Evolutionary conservation across 176 grass and related monocot species (phyloP).

Genomic region (Lolium multiflorum): DNA sequence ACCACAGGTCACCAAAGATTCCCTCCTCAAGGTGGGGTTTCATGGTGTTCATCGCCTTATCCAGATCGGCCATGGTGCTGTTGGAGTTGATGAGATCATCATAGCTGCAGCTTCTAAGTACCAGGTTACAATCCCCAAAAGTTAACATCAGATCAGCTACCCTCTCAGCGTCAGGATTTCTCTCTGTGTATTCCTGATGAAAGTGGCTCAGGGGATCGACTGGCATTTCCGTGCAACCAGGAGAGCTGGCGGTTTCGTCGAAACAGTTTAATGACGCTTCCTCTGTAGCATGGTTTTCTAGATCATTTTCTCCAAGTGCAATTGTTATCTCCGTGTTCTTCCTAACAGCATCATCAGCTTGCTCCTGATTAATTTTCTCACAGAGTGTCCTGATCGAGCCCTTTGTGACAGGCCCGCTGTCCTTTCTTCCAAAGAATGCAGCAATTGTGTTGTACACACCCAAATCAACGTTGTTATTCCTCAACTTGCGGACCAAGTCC

Average conservation of each 20-base stretch:
- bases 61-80: not conserved
- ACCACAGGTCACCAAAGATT: slow-evolving; percentile 24
- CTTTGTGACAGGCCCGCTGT: not conserved
- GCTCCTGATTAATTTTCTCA: not conserved
- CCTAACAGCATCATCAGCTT: not conserved
- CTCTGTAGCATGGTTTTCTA: not conserved
- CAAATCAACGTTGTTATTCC: slow-evolving; percentile 26
- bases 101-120: slow-evolving; percentile 25
- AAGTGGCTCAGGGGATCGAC: not conserved
- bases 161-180: not conserved
- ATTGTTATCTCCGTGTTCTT: not conserved
- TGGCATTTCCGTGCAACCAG: not conserved
- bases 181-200: not conserved
- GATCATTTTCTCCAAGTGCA: not conserved
- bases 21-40: slow-evolving; percentile 17
- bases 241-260: not conserved
- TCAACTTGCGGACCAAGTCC: slow-evolving; percentile 16
- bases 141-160: slow-evolving; percentile 29
- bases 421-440: slow-evolving; percentile 16
- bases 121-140: slow-evolving; percentile 15
- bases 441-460: slow-evolving; percentile 23
- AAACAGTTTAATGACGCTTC: not conserved
- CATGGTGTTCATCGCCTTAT: not conserved
- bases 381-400: not conserved
- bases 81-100: slow-evolving; percentile 26